Conservation (phyloP, 2,329 filamentous ascomycete species). For the Arthrobotrys pseudoclavata region DNA sequence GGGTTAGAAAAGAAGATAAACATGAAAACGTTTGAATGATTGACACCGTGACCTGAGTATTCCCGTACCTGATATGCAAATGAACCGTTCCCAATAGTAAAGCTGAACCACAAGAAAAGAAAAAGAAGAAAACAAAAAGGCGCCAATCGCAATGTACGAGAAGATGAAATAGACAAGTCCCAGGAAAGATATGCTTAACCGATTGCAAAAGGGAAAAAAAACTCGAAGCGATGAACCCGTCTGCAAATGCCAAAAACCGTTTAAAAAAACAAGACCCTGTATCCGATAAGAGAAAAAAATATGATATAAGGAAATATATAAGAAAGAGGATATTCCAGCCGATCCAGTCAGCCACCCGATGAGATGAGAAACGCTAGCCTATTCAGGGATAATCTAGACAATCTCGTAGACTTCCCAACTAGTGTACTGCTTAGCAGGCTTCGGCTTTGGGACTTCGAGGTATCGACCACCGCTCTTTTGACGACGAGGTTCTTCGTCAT, state of each 20-base stretch:
- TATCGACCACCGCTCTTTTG: conserved; percentile 42
- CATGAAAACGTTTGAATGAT: not conserved
- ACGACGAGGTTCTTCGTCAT: conserved; percentile 38
- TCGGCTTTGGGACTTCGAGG: conserved; percentile 49
- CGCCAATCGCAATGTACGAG: conserved; percentile 58
- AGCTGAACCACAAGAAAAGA: conserved; percentile 5
- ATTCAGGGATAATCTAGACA: conserved; percentile 40
- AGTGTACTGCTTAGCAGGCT: conserved; percentile 53
- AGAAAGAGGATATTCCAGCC: conserved; percentile 23
- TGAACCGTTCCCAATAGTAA: conserved; percentile 23
- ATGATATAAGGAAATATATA: conserved; percentile 18
- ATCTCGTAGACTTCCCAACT: conserved; percentile 59
- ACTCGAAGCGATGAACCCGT: conserved; percentile 33
- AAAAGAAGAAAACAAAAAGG: conserved; percentile 13
- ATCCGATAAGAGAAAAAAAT: conserved; percentile 36
- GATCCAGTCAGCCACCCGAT: conserved; percentile 37
- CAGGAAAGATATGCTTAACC: conserved; percentile 18
- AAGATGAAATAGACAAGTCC: conserved; percentile 26
- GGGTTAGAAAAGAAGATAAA: not conserved
- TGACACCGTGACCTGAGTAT: conserved; percentile 27
- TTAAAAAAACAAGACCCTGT: conserved; percentile 15
- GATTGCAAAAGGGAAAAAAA: not conserved
- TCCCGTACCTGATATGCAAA: conserved; percentile 36
- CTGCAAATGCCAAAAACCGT: conserved; percentile 45
- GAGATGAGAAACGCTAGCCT: conserved; percentile 23